These are phyloP conservation scores for Trametes cubensis DNA, from an alignment of 768 basidiomycete genomes.

Conservation along the genomic window DNA sequence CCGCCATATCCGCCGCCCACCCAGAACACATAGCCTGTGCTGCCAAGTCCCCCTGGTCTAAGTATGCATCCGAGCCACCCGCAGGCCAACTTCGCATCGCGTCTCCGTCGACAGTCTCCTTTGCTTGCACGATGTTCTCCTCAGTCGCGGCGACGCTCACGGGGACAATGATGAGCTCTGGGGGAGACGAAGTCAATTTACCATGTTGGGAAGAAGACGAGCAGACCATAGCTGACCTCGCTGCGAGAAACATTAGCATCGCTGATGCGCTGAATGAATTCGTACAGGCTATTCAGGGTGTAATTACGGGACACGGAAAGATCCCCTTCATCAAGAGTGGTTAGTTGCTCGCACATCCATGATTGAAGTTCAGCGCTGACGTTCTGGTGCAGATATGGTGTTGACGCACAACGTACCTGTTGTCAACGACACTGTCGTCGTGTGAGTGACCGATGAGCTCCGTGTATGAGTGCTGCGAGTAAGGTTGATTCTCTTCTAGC, in stretches of 20 bases:
- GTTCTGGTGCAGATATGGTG: conserved; percentile 36
- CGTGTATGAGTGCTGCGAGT: conserved; percentile 2
- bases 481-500: conserved; percentile 36
- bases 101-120: conserved; percentile 58
- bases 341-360: conserved; percentile 27
- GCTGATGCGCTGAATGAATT: conserved; percentile 67
- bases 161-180: conserved; percentile 71
- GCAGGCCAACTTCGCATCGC: conserved; percentile 82
- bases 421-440: conserved; percentile 48
- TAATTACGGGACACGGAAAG: conserved; percentile 60
- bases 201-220: conserved; percentile 67
- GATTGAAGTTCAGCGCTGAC: too few species aligned
- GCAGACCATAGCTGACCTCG: conserved; percentile 58
- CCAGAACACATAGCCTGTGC: conserved; percentile 78
- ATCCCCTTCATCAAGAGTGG: conserved; percentile 85
- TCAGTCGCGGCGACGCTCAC: conserved; percentile 56
- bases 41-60: conserved; percentile 55
- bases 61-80: conserved; percentile 72
- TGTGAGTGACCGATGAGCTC: conserved; percentile 41
- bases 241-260: conserved; percentile 53
- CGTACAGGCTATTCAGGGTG: conserved; percentile 58
- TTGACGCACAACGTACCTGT: conserved; percentile 40
- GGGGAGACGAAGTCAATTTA: conserved; percentile 80
- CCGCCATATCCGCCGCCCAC: conserved; percentile 60
- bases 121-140: conserved; percentile 55